phyloP scores from a whole-genome alignment of 1,284 basidiomycete genomes.

The Sanghuangporus baumii region DNA sequence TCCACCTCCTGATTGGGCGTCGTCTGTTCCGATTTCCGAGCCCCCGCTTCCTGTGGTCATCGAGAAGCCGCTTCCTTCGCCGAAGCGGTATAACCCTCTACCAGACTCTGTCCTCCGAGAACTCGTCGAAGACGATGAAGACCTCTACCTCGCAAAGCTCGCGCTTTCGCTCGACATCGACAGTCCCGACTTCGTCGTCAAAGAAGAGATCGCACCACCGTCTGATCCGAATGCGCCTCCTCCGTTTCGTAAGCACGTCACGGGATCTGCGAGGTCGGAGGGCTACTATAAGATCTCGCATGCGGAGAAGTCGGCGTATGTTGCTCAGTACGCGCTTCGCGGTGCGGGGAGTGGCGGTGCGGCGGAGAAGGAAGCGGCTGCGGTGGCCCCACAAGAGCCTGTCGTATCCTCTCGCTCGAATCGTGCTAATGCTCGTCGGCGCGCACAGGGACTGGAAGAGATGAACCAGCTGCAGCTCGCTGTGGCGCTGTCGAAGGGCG shows the following conservation, averaged over 20 bases:
- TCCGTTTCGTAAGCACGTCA: constrained; percentile 62
- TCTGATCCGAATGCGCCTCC: constrained; percentile 29
- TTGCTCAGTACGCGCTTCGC: constrained; percentile 70
- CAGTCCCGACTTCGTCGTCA: constrained; percentile 21
- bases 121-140: constrained; percentile 86
- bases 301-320: constrained; percentile 87
- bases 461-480: constrained; percentile 81
- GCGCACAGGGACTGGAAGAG: constrained; percentile 92
- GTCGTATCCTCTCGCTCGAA: constrained; percentile 85
- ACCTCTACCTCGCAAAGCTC: constrained; percentile 80
- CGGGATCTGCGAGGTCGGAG: constrained; percentile 86
- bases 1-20: constrained; percentile 32
- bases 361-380: constrained; percentile 37
- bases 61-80: constrained; percentile 20
- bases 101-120: constrained; percentile 53
- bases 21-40: constrained; percentile 41
- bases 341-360: constrained; percentile 34
- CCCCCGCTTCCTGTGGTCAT: constrained; percentile 24
- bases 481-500: constrained; percentile 68
- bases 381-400: constrained; percentile 35
- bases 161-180: constrained; percentile 38
- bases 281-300: constrained; percentile 94
- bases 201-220: constrained; percentile 28
- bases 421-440: constrained; percentile 89
- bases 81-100: constrained; percentile 38